phyloP scores from a whole-genome alignment of 257 asterid genomes.

The Jacaranda mimosifolia region DNA sequence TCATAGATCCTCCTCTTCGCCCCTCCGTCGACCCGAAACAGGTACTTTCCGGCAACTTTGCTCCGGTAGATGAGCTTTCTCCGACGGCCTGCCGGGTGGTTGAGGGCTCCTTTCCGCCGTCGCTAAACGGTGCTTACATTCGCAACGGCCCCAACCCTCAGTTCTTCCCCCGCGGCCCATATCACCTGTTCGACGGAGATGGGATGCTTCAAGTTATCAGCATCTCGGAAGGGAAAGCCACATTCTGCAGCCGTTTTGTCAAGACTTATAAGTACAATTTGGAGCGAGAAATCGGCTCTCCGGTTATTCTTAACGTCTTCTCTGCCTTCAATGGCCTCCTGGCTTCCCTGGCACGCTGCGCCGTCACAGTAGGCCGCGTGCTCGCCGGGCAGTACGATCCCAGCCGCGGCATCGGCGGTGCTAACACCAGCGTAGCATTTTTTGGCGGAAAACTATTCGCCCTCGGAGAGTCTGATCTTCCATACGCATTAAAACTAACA shows the following conservation, averaged over 20 bases:
- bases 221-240: constrained; percentile 61
- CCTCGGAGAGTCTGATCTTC: constrained; percentile 69
- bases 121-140: constrained; percentile 64
- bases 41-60: constrained; percentile 54
- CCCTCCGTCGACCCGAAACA: constrained; percentile 53
- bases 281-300: constrained; percentile 53
- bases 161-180: constrained; percentile 62
- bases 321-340: constrained; percentile 64
- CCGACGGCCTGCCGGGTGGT: constrained; percentile 62
- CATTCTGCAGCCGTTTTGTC: constrained; percentile 70
- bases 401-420: constrained; percentile 59
- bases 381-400: constrained; percentile 51
- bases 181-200: constrained; percentile 77
- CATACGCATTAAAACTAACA: constrained; percentile 52
- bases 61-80: constrained; percentile 56
- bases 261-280: constrained; percentile 58
- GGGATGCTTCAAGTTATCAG: constrained; percentile 75
- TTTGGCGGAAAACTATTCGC: constrained; percentile 65
- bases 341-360: constrained; percentile 51
- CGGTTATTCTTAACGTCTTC: constrained; percentile 59
- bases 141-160: constrained; percentile 85
- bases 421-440: constrained; percentile 68
- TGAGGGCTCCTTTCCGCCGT: constrained; percentile 62
- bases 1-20: constrained; percentile 53
- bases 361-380: constrained; percentile 35